Conservation (phyloP, 441 rosid species). For the Mallotus japonicus region DNA sequence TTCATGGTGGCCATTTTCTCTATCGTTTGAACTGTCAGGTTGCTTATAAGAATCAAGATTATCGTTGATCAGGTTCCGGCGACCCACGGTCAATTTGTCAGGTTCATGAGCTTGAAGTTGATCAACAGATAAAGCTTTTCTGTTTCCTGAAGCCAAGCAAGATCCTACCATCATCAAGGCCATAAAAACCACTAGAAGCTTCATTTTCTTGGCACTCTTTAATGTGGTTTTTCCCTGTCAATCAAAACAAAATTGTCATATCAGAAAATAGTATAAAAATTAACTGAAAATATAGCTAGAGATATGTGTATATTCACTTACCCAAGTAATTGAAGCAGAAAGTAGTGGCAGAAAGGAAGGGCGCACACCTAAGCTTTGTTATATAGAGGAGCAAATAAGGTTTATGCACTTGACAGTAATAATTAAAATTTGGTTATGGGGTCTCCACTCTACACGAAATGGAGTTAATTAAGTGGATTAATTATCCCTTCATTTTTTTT, state of each 20-base stretch:
- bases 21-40: constrained; percentile 1
- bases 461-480: neutral
- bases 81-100: neutral
- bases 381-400: neutral
- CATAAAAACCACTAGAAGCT: neutral
- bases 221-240: too few relatives aligned
- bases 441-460: neutral
- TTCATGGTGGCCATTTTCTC: neutral
- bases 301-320: neutral
- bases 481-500: neutral
- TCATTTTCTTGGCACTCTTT: neutral
- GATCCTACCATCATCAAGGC: neutral
- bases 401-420: neutral
- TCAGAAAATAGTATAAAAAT: too few relatives aligned
- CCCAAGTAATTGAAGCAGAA: neutral
- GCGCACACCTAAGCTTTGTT: neutral
- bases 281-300: too few relatives aligned
- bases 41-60: neutral
- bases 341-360: neutral
- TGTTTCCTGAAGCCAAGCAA: neutral
- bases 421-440: constrained; percentile 2
- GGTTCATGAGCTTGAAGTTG: neutral
- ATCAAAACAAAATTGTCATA: too few relatives aligned
- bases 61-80: neutral
- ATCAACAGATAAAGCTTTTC: neutral